Conservation (phyloP, 805 yeast species). For the Ogataea populi-albae region DNA sequence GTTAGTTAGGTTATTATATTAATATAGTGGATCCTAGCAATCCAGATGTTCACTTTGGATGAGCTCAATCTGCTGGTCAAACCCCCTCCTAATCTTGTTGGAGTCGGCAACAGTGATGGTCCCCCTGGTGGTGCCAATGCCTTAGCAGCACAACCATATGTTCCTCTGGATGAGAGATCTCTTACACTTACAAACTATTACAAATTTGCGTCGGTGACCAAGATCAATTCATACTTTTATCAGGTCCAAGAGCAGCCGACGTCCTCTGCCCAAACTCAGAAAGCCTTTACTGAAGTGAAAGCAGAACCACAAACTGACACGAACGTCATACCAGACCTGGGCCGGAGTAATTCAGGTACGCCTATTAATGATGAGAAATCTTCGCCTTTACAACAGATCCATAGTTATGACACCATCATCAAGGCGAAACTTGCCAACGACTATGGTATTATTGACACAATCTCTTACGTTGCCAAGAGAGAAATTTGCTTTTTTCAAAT, state of each 20-base stretch:
- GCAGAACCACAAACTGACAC: neutral
- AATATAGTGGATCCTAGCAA: too few species aligned
- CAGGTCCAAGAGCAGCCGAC: slow-evolving; percentile 21
- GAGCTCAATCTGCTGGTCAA: slow-evolving; percentile 24
- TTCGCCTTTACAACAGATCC: slow-evolving; percentile 25
- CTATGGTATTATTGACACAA: slow-evolving; percentile 27
- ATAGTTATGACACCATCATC: slow-evolving; percentile 27
- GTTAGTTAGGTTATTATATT: too few species aligned
- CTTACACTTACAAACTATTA: slow-evolving; percentile 31
- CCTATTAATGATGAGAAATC: slow-evolving; percentile 11
- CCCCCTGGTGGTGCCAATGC: too few species aligned
- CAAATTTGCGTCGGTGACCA: slow-evolving; percentile 24
- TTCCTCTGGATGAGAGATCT: slow-evolving; percentile 17
- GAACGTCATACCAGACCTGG: neutral
- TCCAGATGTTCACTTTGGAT: slow-evolving; percentile 17
- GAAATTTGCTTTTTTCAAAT: slow-evolving; percentile 33
- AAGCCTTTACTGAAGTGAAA: neutral
- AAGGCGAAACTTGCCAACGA: slow-evolving; percentile 26
- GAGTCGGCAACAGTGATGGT: neutral
- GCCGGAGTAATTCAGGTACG: neutral
- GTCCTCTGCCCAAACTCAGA: neutral
- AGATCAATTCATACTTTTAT: slow-evolving; percentile 32
- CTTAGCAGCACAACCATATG: too few species aligned
- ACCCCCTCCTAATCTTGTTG: slow-evolving; percentile 8
- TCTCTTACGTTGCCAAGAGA: slow-evolving; percentile 30